Evolutionary conservation across 2,329 filamentous ascomycete genomes (phyloP).

Genomic region (Cordyceps pruinosa): DNA sequence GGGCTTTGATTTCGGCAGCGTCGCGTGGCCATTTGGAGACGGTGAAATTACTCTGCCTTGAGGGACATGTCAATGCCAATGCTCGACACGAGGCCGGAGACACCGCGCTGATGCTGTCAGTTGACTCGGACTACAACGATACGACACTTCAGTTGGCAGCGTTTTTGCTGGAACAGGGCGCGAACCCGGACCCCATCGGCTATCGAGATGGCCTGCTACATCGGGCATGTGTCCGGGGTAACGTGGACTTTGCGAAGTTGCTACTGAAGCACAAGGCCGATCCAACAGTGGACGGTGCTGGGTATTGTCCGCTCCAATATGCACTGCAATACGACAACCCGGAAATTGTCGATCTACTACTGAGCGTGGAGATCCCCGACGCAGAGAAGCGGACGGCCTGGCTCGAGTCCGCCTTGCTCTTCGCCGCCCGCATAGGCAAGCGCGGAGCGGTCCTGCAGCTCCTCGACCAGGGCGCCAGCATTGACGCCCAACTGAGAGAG

Average conservation of each 20-base stretch:
- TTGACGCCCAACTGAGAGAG: neutral
- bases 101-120: neutral
- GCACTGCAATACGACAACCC: neutral
- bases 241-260: neutral
- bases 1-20: neutral
- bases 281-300: neutral
- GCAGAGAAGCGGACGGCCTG: neutral
- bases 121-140: neutral
- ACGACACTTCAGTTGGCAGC: neutral
- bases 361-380: neutral
- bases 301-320: neutral
- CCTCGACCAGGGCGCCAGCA: neutral
- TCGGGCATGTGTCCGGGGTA: neutral
- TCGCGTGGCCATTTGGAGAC: neutral
- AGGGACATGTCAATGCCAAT: neutral
- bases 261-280: neutral
- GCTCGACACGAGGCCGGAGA: neutral
- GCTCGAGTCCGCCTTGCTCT: neutral
- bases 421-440: slow-evolving; percentile 1
- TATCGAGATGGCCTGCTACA: slow-evolving; percentile 4
- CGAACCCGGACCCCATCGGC: neutral
- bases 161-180: slow-evolving; percentile 5
- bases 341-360: neutral
- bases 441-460: slow-evolving; percentile 1
- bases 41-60: neutral